These are phyloP conservation scores for Fusarium sp. DNA, from an alignment of 2,329 filamentous ascomycete genomes.

Conservation along the genomic window DNA sequence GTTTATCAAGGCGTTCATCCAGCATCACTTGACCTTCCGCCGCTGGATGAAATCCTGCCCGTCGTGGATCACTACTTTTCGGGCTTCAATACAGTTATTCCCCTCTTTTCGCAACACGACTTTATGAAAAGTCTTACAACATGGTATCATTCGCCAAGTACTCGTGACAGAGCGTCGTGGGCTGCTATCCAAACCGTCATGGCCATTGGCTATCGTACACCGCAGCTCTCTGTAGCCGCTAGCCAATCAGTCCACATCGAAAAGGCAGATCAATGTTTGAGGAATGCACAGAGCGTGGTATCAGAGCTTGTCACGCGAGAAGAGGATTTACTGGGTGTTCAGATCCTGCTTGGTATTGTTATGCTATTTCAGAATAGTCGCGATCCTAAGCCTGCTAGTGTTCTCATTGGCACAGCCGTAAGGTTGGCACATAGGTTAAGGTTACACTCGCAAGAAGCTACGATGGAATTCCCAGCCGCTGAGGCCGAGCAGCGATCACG, in stretches of 20 bases:
- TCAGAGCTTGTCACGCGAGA: constrained; percentile 57
- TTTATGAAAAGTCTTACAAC: constrained; percentile 55
- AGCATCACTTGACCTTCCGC: constrained; percentile 48
- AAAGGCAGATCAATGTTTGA: constrained; percentile 51
- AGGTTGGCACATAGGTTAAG: constrained; percentile 55
- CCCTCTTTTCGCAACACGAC: constrained; percentile 54
- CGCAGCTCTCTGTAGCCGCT: constrained; percentile 36
- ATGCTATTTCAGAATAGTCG: constrained; percentile 55
- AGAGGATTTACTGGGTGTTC: constrained; percentile 56
- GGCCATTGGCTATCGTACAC: constrained; percentile 54
- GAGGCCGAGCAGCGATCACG: constrained; percentile 54
- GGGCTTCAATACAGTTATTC: constrained; percentile 54
- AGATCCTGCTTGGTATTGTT: constrained; percentile 57
- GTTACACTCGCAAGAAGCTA: constrained; percentile 51
- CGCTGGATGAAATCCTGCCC: constrained; percentile 54
- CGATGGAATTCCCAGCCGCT: constrained; percentile 45
- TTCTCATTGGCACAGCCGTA: constrained; percentile 57
- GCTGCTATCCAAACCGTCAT: constrained; percentile 58
- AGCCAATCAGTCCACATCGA: constrained; percentile 36
- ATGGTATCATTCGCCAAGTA: constrained; percentile 51
- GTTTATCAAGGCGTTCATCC: constrained; percentile 39
- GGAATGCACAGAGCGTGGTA: constrained; percentile 56
- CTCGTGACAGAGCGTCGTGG: constrained; percentile 50
- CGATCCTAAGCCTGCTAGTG: constrained; percentile 55
- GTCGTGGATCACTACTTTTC: constrained; percentile 56